Base-by-base conservation (phyloP, 805 yeast species). In the Yarrowia divulgata region DNA sequence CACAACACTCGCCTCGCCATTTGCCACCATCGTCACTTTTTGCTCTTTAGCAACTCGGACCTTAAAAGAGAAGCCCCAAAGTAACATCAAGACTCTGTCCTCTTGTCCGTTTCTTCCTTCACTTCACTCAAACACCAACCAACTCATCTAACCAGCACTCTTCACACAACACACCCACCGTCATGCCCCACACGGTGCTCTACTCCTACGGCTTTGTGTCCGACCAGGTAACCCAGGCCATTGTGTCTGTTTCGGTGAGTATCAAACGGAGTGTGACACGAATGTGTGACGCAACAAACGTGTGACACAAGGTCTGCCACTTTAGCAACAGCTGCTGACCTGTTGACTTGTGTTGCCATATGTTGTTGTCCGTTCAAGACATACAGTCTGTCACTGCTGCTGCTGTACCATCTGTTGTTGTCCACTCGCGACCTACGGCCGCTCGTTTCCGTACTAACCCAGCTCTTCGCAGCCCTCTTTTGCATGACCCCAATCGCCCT, bases 191-290 rank as follows among this genome's bases (percentile, higher is more conserved):
- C 60, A 39, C 60, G 60, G 52, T 60, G 66, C 66, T 60, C 34
- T 60, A 60, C 19, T 60, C 66, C 12, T 60, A 60, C 42, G 66
- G 66, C 35, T 34, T 60, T 45, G 42, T 60, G 52, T 60, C 52
- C 40, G 66, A 60, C 52, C 52, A 60, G 52, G 66, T 60, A 18
- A 43, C 66, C 45, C 52, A 45, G 50, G 46, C 66, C 52, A 60
- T 60, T 60, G 66, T 60, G 42, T 60, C 66, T 60, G 50, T 60
- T 42, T 42, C 66, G 52, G 66, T 60, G 66, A 60, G 66, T 60
- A 45, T n/a, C n/a, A n/a, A n/a, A n/a, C n/a, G n/a, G n/a, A n/a
- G n/a, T n/a, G n/a, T n/a, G n/a, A n/a, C n/a, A n/a, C n/a, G n/a
- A n/a, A n/a, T n/a, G n/a, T n/a, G n/a, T n/a, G n/a, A n/a, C n/a